These are phyloP conservation scores for Colletotrichum shisoi DNA, from an alignment of 2,329 filamentous ascomycete species.

Conservation along the genomic window DNA sequence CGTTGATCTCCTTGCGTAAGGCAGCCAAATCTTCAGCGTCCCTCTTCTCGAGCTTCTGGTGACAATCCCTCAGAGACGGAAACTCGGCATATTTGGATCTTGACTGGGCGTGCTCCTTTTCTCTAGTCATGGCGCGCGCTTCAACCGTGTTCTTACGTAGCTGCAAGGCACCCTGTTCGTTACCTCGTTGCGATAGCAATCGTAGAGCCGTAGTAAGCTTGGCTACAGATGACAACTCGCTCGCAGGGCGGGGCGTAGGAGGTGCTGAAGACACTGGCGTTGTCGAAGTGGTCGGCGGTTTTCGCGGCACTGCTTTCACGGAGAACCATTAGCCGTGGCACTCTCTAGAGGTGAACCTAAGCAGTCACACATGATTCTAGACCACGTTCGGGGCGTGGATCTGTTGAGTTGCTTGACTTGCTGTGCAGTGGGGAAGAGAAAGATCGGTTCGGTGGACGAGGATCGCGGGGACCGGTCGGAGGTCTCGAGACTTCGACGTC, in stretches of 20 bases:
- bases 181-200: constrained; percentile 10
- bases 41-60: constrained; percentile 24
- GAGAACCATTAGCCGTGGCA: constrained; percentile 3
- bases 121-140: constrained; percentile 16
- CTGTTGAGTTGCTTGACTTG: constrained; percentile 4
- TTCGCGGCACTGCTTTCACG: constrained; percentile 8
- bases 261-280: constrained; percentile 16
- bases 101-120: constrained; percentile 1
- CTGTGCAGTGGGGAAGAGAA: constrained; percentile 19
- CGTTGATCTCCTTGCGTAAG: constrained; percentile 5
- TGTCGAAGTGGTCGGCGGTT: not conserved
- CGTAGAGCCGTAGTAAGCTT: constrained; percentile 22
- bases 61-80: constrained; percentile 24
- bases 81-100: constrained; percentile 27
- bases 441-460: constrained; percentile 1
- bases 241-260: not conserved
- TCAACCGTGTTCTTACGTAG: constrained; percentile 21
- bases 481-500: not conserved
- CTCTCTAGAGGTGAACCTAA: not conserved
- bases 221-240: not conserved
- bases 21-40: constrained; percentile 17
- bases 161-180: constrained; percentile 18
- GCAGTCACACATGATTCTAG: constrained; percentile 6
- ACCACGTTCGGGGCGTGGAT: not conserved
- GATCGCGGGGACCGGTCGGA: not conserved